phyloP scores from a whole-genome alignment of 2,329 filamentous ascomycete genomes.

The Trichoderma oligosporum region DNA sequence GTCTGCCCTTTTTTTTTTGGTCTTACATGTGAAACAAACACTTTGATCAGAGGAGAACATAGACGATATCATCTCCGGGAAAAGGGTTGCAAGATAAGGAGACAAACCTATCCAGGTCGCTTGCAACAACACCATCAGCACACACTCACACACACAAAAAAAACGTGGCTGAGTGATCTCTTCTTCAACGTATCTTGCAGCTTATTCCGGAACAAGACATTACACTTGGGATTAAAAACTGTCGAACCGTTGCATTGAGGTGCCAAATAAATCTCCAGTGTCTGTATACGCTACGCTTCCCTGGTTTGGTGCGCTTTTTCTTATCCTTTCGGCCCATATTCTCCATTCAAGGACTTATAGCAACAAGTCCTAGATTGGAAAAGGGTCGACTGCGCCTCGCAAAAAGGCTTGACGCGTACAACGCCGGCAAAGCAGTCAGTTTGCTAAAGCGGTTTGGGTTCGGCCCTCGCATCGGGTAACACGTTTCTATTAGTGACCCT shows the following conservation, averaged over 20 bases:
- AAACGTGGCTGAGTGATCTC: not conserved
- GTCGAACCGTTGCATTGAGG: not conserved
- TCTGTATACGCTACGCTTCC: not conserved
- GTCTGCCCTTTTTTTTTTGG: not conserved
- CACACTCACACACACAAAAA: not conserved
- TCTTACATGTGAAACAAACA: not conserved
- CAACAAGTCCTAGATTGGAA: not conserved
- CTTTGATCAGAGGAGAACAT: not conserved
- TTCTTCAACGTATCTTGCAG: not conserved
- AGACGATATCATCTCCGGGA: not conserved
- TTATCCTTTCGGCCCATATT: not conserved
- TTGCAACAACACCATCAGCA: not conserved
- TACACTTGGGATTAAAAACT: not conserved
- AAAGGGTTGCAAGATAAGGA: not conserved
- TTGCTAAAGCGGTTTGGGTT: not conserved
- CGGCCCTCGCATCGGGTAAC: not conserved
- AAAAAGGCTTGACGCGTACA: not conserved
- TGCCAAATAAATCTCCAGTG: not conserved
- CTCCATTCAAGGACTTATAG: not conserved
- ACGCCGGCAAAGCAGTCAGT: not conserved
- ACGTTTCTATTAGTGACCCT: no score
- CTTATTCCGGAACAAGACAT: no score
- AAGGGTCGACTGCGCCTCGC: constrained; percentile 10
- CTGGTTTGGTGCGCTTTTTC: not conserved
- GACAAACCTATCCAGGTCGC: not conserved